These are phyloP conservation scores for Apium graveolens DNA, from an alignment of 129 eudicot species.

Conservation along the genomic window DNA sequence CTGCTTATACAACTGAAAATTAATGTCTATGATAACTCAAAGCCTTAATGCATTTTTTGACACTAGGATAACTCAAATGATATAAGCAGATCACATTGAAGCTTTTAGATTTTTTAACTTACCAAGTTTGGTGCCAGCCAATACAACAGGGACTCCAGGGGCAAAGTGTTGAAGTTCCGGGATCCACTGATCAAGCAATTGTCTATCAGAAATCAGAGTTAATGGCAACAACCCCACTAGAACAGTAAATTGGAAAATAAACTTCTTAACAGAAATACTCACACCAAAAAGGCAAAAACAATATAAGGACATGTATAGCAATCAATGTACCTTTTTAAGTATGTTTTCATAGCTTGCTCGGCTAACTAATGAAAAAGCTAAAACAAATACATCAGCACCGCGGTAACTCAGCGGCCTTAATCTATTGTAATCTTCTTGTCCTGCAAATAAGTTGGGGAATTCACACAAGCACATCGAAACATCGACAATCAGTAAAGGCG, in stretches of 20 bases:
- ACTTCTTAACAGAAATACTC: not conserved
- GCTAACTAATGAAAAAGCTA: constrained; percentile 91
- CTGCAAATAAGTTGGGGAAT: constrained; percentile 21
- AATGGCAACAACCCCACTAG: not conserved
- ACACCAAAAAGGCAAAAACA: not conserved
- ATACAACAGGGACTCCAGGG: constrained; percentile 82
- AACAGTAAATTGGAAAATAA: not conserved
- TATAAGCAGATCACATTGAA: not conserved
- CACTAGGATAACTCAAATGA: not conserved
- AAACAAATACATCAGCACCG: constrained; percentile 88
- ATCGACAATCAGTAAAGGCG: constrained; percentile 11
- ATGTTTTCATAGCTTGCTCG: constrained; percentile 96
- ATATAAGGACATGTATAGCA: not conserved
- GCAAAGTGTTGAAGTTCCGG: constrained; percentile 98
- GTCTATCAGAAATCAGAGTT: constrained; percentile 19
- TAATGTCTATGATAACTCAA: not conserved
- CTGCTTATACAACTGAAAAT: not conserved
- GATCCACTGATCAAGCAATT: constrained; percentile 65
- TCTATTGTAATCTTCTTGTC: constrained; percentile 95
- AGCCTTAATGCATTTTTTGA: not conserved
- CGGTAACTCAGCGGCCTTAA: constrained; percentile 93
- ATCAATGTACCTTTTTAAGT: constrained; percentile 60
- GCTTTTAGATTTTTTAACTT: constrained; percentile 9
- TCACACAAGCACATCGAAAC: constrained; percentile 2
- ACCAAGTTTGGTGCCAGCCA: constrained; percentile 98